Percentiles rank a stretch among this genome's conserved stretches.
These are phyloP conservation scores for Trametes sp. DNA, from an alignment of 1,284 basidiomycete genomes.

Conservation along the genomic window DNA sequence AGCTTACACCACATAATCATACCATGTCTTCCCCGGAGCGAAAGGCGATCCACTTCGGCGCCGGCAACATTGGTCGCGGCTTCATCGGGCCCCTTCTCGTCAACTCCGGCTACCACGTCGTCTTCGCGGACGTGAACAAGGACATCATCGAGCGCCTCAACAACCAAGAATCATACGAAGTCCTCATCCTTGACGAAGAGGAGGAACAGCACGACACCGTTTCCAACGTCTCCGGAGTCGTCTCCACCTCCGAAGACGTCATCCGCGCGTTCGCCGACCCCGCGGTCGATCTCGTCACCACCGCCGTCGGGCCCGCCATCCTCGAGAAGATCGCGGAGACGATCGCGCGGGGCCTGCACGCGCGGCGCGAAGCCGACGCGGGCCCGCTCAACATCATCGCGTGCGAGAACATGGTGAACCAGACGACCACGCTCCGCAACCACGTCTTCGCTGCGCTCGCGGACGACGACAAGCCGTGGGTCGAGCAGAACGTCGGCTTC, in stretches of 20 bases:
- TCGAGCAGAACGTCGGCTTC: slow-evolving; percentile 44
- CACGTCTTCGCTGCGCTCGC: slow-evolving; percentile 41
- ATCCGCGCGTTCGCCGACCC: slow-evolving; percentile 39
- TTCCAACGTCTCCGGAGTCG: slow-evolving; percentile 43
- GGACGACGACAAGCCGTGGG: slow-evolving; percentile 39
- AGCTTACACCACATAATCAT: not conserved
- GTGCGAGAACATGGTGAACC: slow-evolving; percentile 50
- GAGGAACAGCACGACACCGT: slow-evolving; percentile 33
- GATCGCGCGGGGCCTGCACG: slow-evolving; percentile 39
- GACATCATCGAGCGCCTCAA: slow-evolving; percentile 39
- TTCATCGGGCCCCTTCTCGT: slow-evolving; percentile 51
- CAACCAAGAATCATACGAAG: slow-evolving; percentile 35
- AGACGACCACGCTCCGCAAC: slow-evolving; percentile 44
- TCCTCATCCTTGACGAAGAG: slow-evolving; percentile 39
- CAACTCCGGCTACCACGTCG: slow-evolving; percentile 49
- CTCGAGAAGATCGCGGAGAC: slow-evolving; percentile 40
- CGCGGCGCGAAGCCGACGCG: slow-evolving; percentile 30
- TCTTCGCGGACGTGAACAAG: slow-evolving; percentile 42
- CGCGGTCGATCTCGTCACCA: slow-evolving; percentile 47
- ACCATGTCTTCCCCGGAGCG: slow-evolving; percentile 12
- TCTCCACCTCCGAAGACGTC: slow-evolving; percentile 42
- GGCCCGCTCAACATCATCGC: slow-evolving; percentile 48
- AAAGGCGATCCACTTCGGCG: slow-evolving; percentile 45
- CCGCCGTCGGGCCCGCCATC: slow-evolving; percentile 44
- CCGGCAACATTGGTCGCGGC: slow-evolving; percentile 52